Percentiles rank a stretch among this genome's conserved stretches.
These are phyloP conservation scores for Phaseolus lunatus DNA, from an alignment of 306 rosid genomes.

Conservation along the genomic window DNA sequence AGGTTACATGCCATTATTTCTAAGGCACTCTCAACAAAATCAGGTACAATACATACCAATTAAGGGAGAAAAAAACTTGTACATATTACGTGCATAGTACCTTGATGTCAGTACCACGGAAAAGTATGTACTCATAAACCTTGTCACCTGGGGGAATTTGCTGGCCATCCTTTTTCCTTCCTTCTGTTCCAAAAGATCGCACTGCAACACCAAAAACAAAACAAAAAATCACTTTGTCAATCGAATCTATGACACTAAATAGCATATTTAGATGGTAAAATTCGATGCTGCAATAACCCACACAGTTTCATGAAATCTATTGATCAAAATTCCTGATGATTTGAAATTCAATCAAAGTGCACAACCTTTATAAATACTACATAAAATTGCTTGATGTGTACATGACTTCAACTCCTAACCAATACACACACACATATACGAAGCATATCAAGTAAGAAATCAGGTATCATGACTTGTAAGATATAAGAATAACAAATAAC, in stretches of 20 bases:
- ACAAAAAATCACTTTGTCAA: constrained; percentile 36
- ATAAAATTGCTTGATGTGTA: neutral
- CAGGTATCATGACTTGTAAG: neutral
- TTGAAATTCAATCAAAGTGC: neutral
- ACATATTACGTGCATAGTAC: constrained; percentile 48
- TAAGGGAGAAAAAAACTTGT: neutral
- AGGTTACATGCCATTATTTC: constrained; percentile 14
- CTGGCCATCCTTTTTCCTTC: constrained; percentile 92
- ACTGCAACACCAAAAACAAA: constrained; percentile 61
- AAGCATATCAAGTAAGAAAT: neutral
- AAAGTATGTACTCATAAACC: constrained; percentile 88
- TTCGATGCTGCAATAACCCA: constrained; percentile 7
- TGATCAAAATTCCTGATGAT: neutral
- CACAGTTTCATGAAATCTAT: neutral
- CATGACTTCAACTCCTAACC: neutral
- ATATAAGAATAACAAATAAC: neutral
- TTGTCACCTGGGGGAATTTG: constrained; percentile 87
- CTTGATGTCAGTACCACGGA: constrained; percentile 96
- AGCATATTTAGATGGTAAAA: constrained; percentile 24
- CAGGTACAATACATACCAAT: neutral
- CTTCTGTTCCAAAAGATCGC: constrained; percentile 96
- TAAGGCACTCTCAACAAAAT: constrained; percentile 11
- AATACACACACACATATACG: neutral
- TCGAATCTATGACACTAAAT: neutral
- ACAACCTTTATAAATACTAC: neutral